Percentiles rank a stretch among this genome's conserved stretches.
phyloP scores from a whole-genome alignment of 768 basidiomycete genomes.

The Suillus placidus region DNA sequence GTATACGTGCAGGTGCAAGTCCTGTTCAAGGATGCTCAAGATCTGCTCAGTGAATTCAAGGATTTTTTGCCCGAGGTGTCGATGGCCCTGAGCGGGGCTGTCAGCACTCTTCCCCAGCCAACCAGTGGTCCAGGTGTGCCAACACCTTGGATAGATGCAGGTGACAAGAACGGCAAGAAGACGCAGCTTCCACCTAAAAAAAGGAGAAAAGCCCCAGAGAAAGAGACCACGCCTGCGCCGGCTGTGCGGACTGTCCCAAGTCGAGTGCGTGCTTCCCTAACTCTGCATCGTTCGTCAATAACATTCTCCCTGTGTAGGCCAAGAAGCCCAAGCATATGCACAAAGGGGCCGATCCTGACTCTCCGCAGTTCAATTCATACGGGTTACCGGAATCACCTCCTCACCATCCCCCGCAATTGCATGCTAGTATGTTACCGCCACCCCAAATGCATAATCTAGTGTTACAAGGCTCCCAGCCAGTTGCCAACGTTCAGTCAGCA shows the following conservation, averaged over 20 bases:
- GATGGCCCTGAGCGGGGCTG: slow-evolving; percentile 45
- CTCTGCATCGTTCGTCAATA: slow-evolving; percentile 3
- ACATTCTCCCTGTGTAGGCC: slow-evolving; percentile 37
- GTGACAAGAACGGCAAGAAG: slow-evolving; percentile 48
- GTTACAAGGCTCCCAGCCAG: slow-evolving; percentile 20
- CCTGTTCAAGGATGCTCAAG: slow-evolving; percentile 81
- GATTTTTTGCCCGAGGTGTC: slow-evolving; percentile 73
- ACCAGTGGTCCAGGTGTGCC: slow-evolving; percentile 37
- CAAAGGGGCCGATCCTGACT: slow-evolving; percentile 59
- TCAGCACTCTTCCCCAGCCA: slow-evolving; percentile 56
- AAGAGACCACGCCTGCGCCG: slow-evolving; percentile 66
- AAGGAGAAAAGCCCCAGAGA: slow-evolving; percentile 65
- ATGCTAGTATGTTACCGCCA: slow-evolving; percentile 31
- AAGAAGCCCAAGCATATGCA: slow-evolving; percentile 70
- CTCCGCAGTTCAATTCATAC: slow-evolving; percentile 45
- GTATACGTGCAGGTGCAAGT: slow-evolving; percentile 80
- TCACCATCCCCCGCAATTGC: slow-evolving; percentile 25
- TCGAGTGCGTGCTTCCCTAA: slow-evolving; percentile 42
- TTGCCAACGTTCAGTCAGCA: slow-evolving; percentile 36
- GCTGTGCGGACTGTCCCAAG: slow-evolving; percentile 50
- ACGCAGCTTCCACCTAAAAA: slow-evolving; percentile 49
- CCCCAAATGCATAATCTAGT: slow-evolving; percentile 31
- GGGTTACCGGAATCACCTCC: slow-evolving; percentile 47
- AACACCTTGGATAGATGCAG: slow-evolving; percentile 44
- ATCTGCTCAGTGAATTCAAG: slow-evolving; percentile 79